These are phyloP conservation scores for Pseudotsuga menziesii DNA, from an alignment of 75 land plant species.

Conservation along the genomic window DNA sequence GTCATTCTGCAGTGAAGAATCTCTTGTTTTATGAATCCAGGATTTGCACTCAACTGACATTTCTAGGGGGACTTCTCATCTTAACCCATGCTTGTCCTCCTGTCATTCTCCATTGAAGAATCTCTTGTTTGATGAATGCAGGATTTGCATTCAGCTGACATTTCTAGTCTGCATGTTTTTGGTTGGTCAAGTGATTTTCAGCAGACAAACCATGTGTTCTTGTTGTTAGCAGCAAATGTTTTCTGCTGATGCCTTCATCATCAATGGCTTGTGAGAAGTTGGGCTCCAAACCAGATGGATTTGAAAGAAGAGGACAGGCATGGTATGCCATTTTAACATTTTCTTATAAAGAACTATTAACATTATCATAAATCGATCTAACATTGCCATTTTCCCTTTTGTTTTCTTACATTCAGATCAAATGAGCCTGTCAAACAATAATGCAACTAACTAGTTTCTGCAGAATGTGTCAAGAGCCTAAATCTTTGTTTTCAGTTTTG, in stretches of 20 bases:
- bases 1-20: too few relatives aligned
- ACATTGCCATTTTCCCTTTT: background rate
- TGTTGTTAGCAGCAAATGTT: background rate
- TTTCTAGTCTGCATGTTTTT: background rate
- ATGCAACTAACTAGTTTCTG: background rate
- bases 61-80: too few relatives aligned
- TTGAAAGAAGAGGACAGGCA: conserved; percentile 43
- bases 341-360: too few relatives aligned
- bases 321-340: conserved; percentile 18
- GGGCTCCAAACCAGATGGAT: conserved; percentile 40
- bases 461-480: background rate
- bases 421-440: background rate
- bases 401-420: background rate
- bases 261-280: conserved; percentile 35
- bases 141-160: background rate
- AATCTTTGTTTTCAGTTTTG: background rate
- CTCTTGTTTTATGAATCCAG: too few relatives aligned
- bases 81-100: background rate
- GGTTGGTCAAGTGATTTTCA: background rate
- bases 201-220: background rate
- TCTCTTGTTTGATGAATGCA: too few relatives aligned
- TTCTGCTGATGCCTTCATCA: background rate
- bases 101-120: background rate
- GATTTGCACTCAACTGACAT: background rate
- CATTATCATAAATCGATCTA: background rate